Percentiles rank a stretch among this genome's conserved stretches.
phyloP scores from a whole-genome alignment of 108 stramenopile genomes.

The Aureococcus anophagefferens region DNA sequence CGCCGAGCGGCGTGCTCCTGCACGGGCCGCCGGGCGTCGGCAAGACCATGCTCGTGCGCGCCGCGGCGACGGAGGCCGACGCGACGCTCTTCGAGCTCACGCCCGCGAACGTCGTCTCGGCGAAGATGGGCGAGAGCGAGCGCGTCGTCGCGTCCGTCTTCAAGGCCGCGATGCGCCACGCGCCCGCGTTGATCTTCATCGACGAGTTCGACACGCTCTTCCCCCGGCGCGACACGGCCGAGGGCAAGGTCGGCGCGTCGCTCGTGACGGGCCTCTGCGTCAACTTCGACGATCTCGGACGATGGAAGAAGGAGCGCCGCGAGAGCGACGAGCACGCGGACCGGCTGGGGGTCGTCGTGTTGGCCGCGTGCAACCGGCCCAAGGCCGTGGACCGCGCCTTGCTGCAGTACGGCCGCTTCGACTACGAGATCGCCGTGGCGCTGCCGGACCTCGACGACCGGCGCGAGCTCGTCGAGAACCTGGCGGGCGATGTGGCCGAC shows the following conservation, averaged over 20 bases:
- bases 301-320: no score
- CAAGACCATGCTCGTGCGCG: slow-evolving; percentile 65
- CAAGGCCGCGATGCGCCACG: slow-evolving; percentile 76
- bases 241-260: slow-evolving; percentile 2
- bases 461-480: no score
- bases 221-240: slow-evolving; percentile 87
- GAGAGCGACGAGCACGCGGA: no score
- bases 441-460: no score
- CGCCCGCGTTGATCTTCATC: slow-evolving; percentile 93
- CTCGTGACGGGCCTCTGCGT: no score
- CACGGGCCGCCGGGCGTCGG: slow-evolving; percentile 71
- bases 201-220: slow-evolving; percentile 97
- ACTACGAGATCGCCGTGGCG: slow-evolving; percentile 31
- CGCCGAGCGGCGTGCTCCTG: slow-evolving; percentile 63
- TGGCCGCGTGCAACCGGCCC: slow-evolving; percentile 84
- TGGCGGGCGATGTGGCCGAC: no score
- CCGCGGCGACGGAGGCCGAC: slow-evolving; percentile 61
- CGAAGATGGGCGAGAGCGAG: slow-evolving; percentile 72
- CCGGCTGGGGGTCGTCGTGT: slow-evolving; percentile 60
- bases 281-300: no score
- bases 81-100: slow-evolving; percentile 14
- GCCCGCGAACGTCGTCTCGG: no score
- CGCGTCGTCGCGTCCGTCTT: slow-evolving; percentile 89
- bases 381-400: slow-evolving; percentile 86
- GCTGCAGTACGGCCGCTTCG: slow-evolving; percentile 78